Conservation (phyloP, 495 filamentous ascomycete species). For the Parathielavia appendiculata region DNA sequence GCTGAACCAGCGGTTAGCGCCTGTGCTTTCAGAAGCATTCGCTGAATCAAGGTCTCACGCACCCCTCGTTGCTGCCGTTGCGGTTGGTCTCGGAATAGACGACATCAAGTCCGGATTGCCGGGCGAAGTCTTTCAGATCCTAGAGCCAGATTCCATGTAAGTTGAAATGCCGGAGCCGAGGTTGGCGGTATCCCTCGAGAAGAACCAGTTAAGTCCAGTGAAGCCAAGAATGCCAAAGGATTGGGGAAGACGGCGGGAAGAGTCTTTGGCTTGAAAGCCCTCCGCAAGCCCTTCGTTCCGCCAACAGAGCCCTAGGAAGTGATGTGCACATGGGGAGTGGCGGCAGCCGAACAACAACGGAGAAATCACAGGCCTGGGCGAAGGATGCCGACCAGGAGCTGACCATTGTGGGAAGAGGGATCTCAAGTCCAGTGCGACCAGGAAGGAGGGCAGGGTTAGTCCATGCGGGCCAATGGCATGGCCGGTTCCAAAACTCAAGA, state of each 20-base stretch:
- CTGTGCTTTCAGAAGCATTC: background rate
- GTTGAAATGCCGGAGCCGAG: slow-evolving; percentile 44
- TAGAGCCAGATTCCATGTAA: slow-evolving; percentile 60
- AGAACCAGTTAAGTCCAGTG: slow-evolving; percentile 43
- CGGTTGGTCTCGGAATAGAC: slow-evolving; percentile 96
- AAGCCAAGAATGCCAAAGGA: slow-evolving; percentile 25
- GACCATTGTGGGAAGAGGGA: slow-evolving; percentile 8
- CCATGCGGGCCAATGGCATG: slow-evolving; percentile 15
- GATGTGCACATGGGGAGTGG: background rate
- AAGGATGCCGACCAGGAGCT: slow-evolving; percentile 11
- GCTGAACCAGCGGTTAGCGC: slow-evolving; percentile 46
- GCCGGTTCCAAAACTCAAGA: slow-evolving; percentile 25
- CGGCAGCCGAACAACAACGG: slow-evolving; percentile 10
- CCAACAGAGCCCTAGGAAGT: slow-evolving; percentile 21
- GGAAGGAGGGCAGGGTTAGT: slow-evolving; percentile 12
- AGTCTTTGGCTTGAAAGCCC: slow-evolving; percentile 12
- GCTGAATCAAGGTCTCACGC: slow-evolving; percentile 34
- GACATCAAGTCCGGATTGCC: slow-evolving; percentile 92
- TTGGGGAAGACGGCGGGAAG: background rate
- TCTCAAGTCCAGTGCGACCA: slow-evolving; percentile 17
- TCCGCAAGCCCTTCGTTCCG: background rate
- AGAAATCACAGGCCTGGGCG: slow-evolving; percentile 3
- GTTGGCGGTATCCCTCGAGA: slow-evolving; percentile 31
- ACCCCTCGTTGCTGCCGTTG: slow-evolving; percentile 92
- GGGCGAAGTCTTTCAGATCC: slow-evolving; percentile 99